Evolutionary conservation across 371 early-diverging fungal species (phyloP), one percentile per base, ranked within the genome.

Genomic region (Ordospora pajunii): DNA sequence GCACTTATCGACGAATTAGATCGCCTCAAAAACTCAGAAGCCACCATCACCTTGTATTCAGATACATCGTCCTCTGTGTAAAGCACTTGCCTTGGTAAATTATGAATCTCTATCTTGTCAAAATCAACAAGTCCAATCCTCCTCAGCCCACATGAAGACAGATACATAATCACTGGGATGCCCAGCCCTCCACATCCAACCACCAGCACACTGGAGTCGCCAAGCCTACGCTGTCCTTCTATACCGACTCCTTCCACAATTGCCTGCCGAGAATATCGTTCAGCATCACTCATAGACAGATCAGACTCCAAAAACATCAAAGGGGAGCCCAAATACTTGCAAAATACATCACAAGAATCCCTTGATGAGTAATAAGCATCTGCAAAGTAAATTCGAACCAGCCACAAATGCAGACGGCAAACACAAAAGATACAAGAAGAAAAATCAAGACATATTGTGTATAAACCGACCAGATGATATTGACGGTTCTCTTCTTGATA

Each of bases 161-260:
- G 87, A 83, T 96, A 97, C 72, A 95, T 84, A 0, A 89, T 85
- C 11, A 89, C 89, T 1, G 98, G 93, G 0, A 92, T 87, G 0
- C 98, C 97, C 6, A 97, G 87, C 0, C 98, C 98, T 43, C 98
- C 98, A 9, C 93, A 91, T 1, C 98, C 98, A 0, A 96, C 93
- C 1, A 96, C 86, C 12, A 96, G 84, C 42, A 95, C 90, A 0
- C 89, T 86, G 14, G 89, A 82, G 63, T 90, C 89, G 21, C 88
- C 87, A 58, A 97, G 82, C 52, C 86, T 88, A 43, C 88, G 78
- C 84, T 96, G 97, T 10, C 90, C 92, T 78, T 87, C 78, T 42
- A 89, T 87, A 6, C 92, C 93, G 65, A 93, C 87, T 63, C 88
- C 89, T 1, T 91, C 90, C 2, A 95, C 83, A 42, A 97, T 89